These are phyloP conservation scores for Dioszegia aurantiaca DNA, from an alignment of 768 basidiomycete genomes.

Conservation along the genomic window DNA sequence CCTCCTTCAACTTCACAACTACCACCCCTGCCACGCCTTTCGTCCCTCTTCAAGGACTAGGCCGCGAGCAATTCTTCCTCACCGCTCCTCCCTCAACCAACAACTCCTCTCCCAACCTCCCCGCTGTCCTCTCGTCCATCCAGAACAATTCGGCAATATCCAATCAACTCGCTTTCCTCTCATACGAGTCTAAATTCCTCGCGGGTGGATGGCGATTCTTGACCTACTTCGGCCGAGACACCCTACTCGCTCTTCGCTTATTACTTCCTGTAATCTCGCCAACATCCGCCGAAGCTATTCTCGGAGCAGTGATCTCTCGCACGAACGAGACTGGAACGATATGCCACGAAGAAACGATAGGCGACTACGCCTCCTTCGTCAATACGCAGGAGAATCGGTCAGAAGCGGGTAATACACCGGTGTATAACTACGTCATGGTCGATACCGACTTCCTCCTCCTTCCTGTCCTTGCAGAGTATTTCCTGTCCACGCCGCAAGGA, in stretches of 20 bases:
- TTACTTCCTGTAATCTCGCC: constrained; percentile 55
- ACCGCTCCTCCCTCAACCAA: constrained; percentile 21
- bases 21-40: constrained; percentile 43
- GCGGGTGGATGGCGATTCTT: constrained; percentile 58
- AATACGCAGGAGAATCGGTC: constrained; percentile 54
- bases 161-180: constrained; percentile 54
- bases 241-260: constrained; percentile 55
- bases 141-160: constrained; percentile 37
- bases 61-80: constrained; percentile 51
- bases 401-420: constrained; percentile 54
- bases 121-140: constrained; percentile 47
- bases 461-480: constrained; percentile 56
- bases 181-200: constrained; percentile 54
- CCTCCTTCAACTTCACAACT: constrained; percentile 54
- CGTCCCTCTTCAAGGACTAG: constrained; percentile 49
- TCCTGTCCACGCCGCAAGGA: constrained; percentile 56
- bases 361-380: constrained; percentile 55
- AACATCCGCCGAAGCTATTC: constrained; percentile 55
- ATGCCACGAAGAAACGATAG: constrained; percentile 55
- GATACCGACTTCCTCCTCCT: constrained; percentile 57
- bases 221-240: constrained; percentile 54
- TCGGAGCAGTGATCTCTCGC: constrained; percentile 57
- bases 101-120: constrained; percentile 42
- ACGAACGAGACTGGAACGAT: constrained; percentile 55
- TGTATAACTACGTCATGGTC: constrained; percentile 53